Percentiles rank a stretch among this genome's conserved stretches.
Conservation (phyloP, 2,329 filamentous ascomycete genomes). For the Talaromyces pinophilus region DNA sequence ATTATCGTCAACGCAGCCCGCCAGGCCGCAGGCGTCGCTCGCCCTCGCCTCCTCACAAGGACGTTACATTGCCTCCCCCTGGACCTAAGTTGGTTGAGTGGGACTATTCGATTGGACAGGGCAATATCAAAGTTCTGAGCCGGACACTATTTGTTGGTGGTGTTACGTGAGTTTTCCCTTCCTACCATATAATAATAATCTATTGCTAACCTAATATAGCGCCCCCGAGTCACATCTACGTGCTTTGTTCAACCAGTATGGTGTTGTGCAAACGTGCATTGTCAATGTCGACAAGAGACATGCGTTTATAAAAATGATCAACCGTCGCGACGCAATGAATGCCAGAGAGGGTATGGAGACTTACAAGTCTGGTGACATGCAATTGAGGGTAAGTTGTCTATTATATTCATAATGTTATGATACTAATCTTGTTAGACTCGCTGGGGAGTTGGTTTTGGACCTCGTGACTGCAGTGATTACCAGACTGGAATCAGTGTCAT, state of each 20-base stretch:
- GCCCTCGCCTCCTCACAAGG: conserved; percentile 56
- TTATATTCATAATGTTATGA: neutral
- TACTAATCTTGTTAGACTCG: conserved; percentile 64
- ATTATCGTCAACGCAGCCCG: conserved; percentile 89
- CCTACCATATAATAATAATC: neutral
- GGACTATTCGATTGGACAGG: conserved; percentile 71
- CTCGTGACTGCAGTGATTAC: conserved; percentile 96
- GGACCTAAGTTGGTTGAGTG: conserved; percentile 76
- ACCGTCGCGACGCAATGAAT: conserved; percentile 75
- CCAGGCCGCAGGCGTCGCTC: conserved; percentile 67
- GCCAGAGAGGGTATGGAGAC: conserved; percentile 89
- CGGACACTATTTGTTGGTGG: conserved; percentile 95
- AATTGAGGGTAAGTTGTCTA: conserved; percentile 63
- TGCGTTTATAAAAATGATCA: conserved; percentile 98
- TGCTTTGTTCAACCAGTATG: conserved; percentile 75
- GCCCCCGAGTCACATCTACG: conserved; percentile 81
- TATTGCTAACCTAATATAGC: conserved; percentile 44
- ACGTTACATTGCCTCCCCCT: conserved; percentile 46
- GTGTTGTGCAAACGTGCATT: conserved; percentile 93
- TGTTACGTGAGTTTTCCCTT: conserved; percentile 69
- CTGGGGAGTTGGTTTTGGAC: conserved; percentile 97
- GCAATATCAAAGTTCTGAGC: conserved; percentile 88
- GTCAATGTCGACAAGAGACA: conserved; percentile 98
- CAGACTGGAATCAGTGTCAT: conserved; percentile 88
- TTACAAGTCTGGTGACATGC: conserved; percentile 68